Conservation (phyloP, 2,329 filamentous ascomycete genomes). For the Microdochium nivale region DNA sequence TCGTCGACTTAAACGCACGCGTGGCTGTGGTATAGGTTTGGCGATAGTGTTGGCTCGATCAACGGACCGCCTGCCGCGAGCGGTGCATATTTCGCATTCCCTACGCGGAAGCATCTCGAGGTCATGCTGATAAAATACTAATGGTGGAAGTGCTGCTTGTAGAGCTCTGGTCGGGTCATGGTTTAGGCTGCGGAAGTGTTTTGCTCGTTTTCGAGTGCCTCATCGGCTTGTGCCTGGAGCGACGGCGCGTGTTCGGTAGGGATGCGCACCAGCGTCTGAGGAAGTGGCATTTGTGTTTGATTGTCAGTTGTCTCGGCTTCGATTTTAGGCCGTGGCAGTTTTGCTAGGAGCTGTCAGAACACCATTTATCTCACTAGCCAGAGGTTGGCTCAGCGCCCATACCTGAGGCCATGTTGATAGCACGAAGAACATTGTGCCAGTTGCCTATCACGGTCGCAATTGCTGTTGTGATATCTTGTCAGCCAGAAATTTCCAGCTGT, state of each 20-base stretch:
- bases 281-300: conserved; percentile 45
- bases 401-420: conserved; percentile 83
- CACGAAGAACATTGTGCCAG: conserved; percentile 79
- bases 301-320: conserved; percentile 25
- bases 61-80: too few species aligned
- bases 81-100: too few species aligned
- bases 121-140: too few species aligned
- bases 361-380: background rate
- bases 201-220: conserved; percentile 35
- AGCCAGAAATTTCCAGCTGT: conserved; percentile 1
- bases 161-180: background rate
- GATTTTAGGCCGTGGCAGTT: conserved; percentile 50
- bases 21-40: too few species aligned
- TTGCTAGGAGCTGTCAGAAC: conserved; percentile 37
- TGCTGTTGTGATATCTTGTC: conserved; percentile 35
- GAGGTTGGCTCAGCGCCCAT: conserved; percentile 18
- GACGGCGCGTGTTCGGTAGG: conserved; percentile 69
- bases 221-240: conserved; percentile 52
- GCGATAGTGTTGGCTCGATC: too few species aligned
- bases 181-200: conserved; percentile 4
- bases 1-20: too few species aligned
- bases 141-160: too few species aligned
- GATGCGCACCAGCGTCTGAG: conserved; percentile 77
- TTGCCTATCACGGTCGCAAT: conserved; percentile 80
- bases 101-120: too few species aligned